These are phyloP conservation scores for Rauvolfia tetraphylla DNA, from an alignment of 257 asterid species.

Conservation along the genomic window DNA sequence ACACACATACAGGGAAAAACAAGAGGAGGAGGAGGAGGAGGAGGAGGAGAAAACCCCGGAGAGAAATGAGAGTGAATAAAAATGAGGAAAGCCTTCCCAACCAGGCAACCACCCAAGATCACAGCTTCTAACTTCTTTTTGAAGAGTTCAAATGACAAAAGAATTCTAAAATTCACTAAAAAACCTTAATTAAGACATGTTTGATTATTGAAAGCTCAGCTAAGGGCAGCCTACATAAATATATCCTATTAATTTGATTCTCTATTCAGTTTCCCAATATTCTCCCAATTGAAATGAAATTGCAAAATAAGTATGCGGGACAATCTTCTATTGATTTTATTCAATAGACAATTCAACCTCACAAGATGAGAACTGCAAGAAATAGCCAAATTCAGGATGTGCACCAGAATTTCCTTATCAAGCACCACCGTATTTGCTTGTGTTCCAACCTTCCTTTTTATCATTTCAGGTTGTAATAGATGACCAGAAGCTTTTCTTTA, in stretches of 20 bases:
- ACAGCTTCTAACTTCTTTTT: background rate
- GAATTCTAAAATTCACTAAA: too few relatives aligned
- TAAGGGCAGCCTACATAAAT: background rate
- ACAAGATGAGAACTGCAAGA: background rate
- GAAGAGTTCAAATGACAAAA: background rate
- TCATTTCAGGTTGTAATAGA: slow-evolving; percentile 39
- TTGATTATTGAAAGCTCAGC: background rate
- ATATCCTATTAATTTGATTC: background rate
- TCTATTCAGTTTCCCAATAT: background rate
- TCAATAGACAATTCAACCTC: background rate
- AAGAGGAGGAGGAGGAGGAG: too few relatives aligned
- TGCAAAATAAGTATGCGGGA: background rate
- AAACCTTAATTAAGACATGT: too few relatives aligned
- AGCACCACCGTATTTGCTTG: slow-evolving; percentile 12
- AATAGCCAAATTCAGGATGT: slow-evolving; percentile 8
- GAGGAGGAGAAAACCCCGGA: background rate
- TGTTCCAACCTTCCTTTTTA: slow-evolving; percentile 34
- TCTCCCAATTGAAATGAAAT: background rate
- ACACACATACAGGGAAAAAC: too few relatives aligned
- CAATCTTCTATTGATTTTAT: background rate
- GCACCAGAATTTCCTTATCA: slow-evolving; percentile 35
- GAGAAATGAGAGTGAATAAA: background rate
- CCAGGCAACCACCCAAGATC: background rate
- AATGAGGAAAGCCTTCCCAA: background rate
- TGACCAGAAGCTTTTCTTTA: slow-evolving; percentile 52